These are phyloP conservation scores for Fusarium verrucosum DNA, from an alignment of 2,329 filamentous ascomycete genomes.

Conservation along the genomic window DNA sequence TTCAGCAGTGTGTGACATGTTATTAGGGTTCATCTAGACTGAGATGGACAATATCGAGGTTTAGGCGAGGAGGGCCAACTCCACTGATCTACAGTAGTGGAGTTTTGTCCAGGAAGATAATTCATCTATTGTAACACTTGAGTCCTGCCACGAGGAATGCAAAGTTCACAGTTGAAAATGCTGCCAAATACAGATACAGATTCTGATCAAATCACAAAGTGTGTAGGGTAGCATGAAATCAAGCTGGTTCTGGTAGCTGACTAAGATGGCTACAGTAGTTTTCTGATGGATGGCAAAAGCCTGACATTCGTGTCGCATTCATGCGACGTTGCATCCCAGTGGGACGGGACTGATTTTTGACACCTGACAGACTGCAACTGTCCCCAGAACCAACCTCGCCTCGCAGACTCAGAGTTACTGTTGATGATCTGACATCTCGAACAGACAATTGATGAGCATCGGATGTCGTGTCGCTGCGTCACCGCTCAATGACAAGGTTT, in stretches of 20 bases:
- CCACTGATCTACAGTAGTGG: slow-evolving; percentile 14
- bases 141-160: too few species aligned
- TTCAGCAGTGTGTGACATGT: not conserved
- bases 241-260: not conserved
- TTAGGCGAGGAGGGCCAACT: not conserved
- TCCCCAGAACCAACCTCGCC: not conserved
- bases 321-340: slow-evolving; percentile 33
- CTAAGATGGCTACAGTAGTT: too few species aligned
- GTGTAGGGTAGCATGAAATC: slow-evolving; percentile 25
- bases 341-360: slow-evolving; percentile 9
- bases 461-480: not conserved
- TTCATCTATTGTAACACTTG: not conserved
- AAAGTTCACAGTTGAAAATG: not conserved
- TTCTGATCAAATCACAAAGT: not conserved
- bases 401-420: not conserved
- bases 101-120: not conserved
- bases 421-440: slow-evolving; percentile 15
- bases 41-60: not conserved
- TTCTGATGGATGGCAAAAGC: not conserved
- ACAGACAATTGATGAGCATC: not conserved
- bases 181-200: not conserved
- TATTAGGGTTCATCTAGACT: slow-evolving; percentile 14
- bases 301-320: slow-evolving; percentile 16
- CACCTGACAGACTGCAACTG: slow-evolving; percentile 27
- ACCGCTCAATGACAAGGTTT: too few species aligned